Evolutionary conservation across 1,284 basidiomycete species (phyloP).

Genomic region (Athelia psychrophila): DNA sequence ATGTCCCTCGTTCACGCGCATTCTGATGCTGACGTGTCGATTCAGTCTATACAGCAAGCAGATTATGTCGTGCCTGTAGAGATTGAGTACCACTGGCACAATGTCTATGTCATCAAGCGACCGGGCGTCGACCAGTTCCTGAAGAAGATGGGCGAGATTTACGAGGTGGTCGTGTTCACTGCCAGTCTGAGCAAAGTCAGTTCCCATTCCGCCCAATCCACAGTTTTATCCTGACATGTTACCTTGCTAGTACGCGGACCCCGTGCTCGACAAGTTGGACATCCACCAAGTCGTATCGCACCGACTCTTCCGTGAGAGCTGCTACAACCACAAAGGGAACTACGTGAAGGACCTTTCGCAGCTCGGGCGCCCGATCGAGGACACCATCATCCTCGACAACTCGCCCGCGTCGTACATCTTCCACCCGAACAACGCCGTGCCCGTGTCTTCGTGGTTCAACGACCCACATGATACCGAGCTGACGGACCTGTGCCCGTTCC

Average conservation of each 20-base stretch:
- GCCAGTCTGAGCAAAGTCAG: slow-evolving; percentile 92
- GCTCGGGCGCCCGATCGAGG: slow-evolving; percentile 87
- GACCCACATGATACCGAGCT: slow-evolving; percentile 97
- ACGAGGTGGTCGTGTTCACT: slow-evolving; percentile 98
- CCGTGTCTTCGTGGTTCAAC: slow-evolving; percentile 99
- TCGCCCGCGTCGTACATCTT: slow-evolving; percentile 99
- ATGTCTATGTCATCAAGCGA: slow-evolving; percentile 98
- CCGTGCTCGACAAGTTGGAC: slow-evolving; percentile 96
- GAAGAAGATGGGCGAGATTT: slow-evolving; percentile 96
- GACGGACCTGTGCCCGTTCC: slow-evolving; percentile 92
- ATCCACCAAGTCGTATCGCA: slow-evolving; percentile 92
- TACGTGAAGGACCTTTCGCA: slow-evolving; percentile 99
- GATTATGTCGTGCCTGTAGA: slow-evolving; percentile 99
- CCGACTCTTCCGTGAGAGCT: slow-evolving; percentile 95
- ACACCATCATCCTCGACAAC: slow-evolving; percentile 98
- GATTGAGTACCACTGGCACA: slow-evolving; percentile 97
- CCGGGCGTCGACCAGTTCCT: slow-evolving; percentile 98
- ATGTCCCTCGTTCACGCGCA: slow-evolving; percentile 1
- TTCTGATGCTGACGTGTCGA: slow-evolving; percentile 2
- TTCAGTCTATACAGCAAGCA: slow-evolving; percentile 88
- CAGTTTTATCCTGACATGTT: slow-evolving; percentile 7
- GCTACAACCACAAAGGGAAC: slow-evolving; percentile 98
- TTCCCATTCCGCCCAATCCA: slow-evolving; percentile 4
- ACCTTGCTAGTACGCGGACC: slow-evolving; percentile 85
- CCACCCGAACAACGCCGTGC: slow-evolving; percentile 98